Base-by-base conservation (phyloP, 129 eudicot species). In the Dittrichia graveolens region DNA sequence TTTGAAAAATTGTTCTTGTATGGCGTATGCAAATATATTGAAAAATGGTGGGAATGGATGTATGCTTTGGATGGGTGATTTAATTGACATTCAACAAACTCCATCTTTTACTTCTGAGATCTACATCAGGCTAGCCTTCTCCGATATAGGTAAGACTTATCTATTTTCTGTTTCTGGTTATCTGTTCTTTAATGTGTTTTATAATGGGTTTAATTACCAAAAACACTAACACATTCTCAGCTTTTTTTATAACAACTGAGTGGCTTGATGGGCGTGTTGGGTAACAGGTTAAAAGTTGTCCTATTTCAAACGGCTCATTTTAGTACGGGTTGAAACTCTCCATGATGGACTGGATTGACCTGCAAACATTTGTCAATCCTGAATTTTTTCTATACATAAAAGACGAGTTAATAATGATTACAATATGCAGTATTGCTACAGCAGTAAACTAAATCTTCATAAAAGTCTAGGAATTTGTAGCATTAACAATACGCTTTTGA, bases 1-100 rank as follows among this genome's bases (percentile, higher is more conserved):
- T 71, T 59, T 77, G 91, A 70, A 59, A 35, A 77, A 83, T 24
- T 86, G 91, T 73, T 72, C 83, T 4, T 85, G 90, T 69, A 73
- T 61, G 69, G 90, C 83, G 24, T 85, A 82, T 69, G 67, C 87
- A 13, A 79, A 72, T 69, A 45, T 80, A 61, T 65, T 79, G 61
- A 73, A 79, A 39, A 43, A 7, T 38, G 82, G 75, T 5, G 85
- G 87, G 58, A 76, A 53, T 8, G 81, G 90, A 35, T 85, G 90
- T 55, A 62, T 85, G 81, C 61, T 66, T 42, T 85, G 90, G 90
- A 70, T 19, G 62, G 79, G 71, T 41, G 80, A 68, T 52, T 24
- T 85, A 66, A 8, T 79, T 79, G 87, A 85, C 15, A 75, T 85
- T 24, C 75, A 81, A 55, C 77, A 79, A 58, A 67, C 56, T 19